Evolutionary conservation across 768 basidiomycete genomes (phyloP).

Genomic region (Naganishia kalamii): DNA sequence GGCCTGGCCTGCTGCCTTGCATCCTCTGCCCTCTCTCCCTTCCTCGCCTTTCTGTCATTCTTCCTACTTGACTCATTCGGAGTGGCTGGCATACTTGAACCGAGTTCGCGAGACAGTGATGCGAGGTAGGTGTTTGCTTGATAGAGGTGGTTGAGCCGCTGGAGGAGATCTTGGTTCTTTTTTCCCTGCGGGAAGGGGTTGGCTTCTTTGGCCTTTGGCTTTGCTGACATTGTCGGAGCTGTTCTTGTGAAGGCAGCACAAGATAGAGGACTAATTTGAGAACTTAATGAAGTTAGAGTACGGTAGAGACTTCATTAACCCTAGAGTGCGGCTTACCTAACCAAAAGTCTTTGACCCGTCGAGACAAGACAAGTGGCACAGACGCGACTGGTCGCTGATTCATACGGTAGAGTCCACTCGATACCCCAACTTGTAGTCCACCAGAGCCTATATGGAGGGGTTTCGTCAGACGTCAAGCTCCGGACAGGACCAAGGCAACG

Average conservation of each 20-base stretch:
- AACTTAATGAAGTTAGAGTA: no score
- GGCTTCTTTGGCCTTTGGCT: constrained; percentile 58
- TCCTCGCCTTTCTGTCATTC: background rate
- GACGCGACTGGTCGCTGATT: no score
- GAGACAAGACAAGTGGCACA: no score
- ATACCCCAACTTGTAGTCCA: no score
- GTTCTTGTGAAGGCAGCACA: no score
- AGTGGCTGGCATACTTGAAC: background rate
- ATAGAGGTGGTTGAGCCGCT: constrained; percentile 77
- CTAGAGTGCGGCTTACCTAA: no score
- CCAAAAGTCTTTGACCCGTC: no score
- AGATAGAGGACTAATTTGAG: no score
- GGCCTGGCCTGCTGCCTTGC: constrained; percentile 36
- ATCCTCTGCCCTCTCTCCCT: constrained; percentile 4
- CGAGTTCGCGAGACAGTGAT: constrained; percentile 27
- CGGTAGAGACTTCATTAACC: no score
- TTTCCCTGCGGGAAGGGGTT: constrained; percentile 53
- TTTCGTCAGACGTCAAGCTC: background rate
- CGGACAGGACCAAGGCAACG: background rate
- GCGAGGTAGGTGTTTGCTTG: constrained; percentile 65
- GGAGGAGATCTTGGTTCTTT: constrained; percentile 67
- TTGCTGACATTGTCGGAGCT: constrained; percentile 46
- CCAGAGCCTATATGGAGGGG: background rate
- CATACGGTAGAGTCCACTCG: no score
- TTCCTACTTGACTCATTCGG: background rate